Evolutionary conservation across 148 eudicot species (phyloP), one percentile per base, ranked within the genome.

Genomic region (Cornus florida): DNA sequence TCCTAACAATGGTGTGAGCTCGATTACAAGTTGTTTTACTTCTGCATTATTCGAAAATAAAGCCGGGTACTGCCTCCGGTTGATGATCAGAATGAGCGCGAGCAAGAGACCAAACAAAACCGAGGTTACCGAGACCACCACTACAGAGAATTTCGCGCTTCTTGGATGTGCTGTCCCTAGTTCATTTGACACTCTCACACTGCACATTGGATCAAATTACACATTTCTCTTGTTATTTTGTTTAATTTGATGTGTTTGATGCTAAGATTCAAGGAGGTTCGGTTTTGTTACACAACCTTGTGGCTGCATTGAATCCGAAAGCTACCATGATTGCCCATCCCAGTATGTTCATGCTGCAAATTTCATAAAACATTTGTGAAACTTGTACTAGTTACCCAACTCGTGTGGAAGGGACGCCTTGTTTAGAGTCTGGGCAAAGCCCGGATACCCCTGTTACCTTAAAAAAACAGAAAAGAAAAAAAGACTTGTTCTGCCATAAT

Each of bases 101-200:
- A 88, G 31, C 17, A 84, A 1, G 28, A 88, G 65, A 2, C 95
- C 89, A 0, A 82, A 4, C 5, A 85, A 1, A 39, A 84, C 73
- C 2, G 91, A 82, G 10, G 80, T 56, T 2, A 73, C 3, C 23
- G 79, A 84, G 0, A 76, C 82, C 28, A 90, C 87, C 56, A 86
- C n/a, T 0, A 86, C 90, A 8, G 90, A 79, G 79, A 88, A 91
- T 57, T 83, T 86, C 0, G 91, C 91, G 9, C 74, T 77, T 75
- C 76, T 70, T 0, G 91, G 91, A 16, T 83, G 91, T 0, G 78
- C 80, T 46, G 89, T 85, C 1, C 95, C 93, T 3, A 91, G 81
- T 41, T 91, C 92, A 59, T 88, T 89, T 28, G 92, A 89, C 24
- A 88, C 91, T 67, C 92, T 75, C 23, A 89, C 95, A 66, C 92